A percentile compares a stretch with the other conserved stretches of the same genome.
Evolutionary conservation across 2,329 filamentous ascomycete genomes (phyloP).

Genomic region (Orbilia ellipsospora): DNA sequence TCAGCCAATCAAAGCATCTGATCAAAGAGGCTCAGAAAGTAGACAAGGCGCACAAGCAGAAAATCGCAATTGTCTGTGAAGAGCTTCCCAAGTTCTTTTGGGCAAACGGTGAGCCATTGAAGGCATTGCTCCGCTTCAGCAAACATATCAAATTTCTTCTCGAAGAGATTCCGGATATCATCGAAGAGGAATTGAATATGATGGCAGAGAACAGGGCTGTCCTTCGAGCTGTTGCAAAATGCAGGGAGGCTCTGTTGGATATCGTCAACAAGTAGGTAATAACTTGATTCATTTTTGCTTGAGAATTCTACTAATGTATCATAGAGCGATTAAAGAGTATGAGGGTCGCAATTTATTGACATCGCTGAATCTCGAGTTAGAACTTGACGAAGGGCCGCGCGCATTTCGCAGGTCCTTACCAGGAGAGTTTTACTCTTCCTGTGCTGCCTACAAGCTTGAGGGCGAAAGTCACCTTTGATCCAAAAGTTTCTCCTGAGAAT

Average conservation of each 20-base stretch:
- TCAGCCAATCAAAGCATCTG: background rate
- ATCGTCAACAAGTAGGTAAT: background rate
- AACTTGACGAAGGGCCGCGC: no score
- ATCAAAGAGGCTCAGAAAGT: background rate
- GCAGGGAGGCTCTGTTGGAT: background rate
- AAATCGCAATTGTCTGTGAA: background rate
- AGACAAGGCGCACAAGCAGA: background rate
- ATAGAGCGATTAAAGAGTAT: no score
- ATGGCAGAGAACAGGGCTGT: background rate
- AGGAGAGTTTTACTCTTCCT: no score
- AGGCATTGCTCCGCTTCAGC: background rate
- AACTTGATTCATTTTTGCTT: no score
- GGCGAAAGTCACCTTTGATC: no score
- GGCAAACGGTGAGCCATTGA: slow-evolving; percentile 26
- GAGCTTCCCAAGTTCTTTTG: slow-evolving; percentile 35
- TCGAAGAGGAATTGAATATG: background rate
- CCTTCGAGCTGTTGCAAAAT: background rate
- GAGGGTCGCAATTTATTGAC: no score
- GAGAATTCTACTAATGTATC: no score
- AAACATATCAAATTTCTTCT: background rate
- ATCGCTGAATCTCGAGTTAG: no score
- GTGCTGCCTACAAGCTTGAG: no score
- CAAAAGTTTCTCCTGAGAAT: no score
- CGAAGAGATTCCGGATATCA: background rate
- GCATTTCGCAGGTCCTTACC: no score